phyloP scores from a whole-genome alignment of 352 stramenopile genomes.

The Phytopythium cucurbitacearum region DNA sequence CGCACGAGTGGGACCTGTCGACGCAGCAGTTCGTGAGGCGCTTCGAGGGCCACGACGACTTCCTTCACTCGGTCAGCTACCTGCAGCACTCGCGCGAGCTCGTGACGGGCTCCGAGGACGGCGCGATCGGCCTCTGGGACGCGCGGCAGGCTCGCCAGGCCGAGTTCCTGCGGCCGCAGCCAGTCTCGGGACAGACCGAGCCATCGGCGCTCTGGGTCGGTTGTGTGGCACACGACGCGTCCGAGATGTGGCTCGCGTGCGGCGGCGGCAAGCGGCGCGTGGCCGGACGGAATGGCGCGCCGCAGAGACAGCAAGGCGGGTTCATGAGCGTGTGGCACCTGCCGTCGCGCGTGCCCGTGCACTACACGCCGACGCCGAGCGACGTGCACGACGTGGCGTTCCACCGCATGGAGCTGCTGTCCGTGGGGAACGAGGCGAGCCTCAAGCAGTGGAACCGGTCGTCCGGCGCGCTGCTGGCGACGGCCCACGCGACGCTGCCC shows the following conservation, averaged over 20 bases:
- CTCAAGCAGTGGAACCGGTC: slow-evolving; percentile 77
- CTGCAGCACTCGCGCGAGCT: slow-evolving; percentile 68
- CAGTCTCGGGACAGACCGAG: slow-evolving; percentile 7
- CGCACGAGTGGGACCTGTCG: slow-evolving; percentile 56
- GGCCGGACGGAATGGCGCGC: slow-evolving; percentile 2
- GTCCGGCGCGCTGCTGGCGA: slow-evolving; percentile 51
- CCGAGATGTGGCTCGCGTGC: slow-evolving; percentile 68
- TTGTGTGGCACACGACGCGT: slow-evolving; percentile 56
- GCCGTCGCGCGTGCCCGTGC: slow-evolving; percentile 63
- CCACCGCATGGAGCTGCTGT: slow-evolving; percentile 68
- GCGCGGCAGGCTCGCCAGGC: slow-evolving; percentile 41
- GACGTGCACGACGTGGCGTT: slow-evolving; percentile 71
- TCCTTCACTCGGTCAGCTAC: slow-evolving; percentile 60
- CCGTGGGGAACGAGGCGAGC: slow-evolving; percentile 59
- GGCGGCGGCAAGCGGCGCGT: slow-evolving; percentile 43
- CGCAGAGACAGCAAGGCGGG: slow-evolving; percentile 11
- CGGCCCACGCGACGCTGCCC: slow-evolving; percentile 43
- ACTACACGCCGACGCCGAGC: slow-evolving; percentile 51
- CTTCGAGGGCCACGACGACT: slow-evolving; percentile 55
- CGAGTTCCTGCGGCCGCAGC: slow-evolving; percentile 49
- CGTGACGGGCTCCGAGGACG: slow-evolving; percentile 66
- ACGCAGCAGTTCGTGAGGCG: slow-evolving; percentile 48
- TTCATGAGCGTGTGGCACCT: slow-evolving; percentile 80
- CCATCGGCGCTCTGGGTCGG: slow-evolving; percentile 36
- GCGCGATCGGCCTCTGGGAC: slow-evolving; percentile 73